Conservation (phyloP, 164 flowering plant species). For the Warburgia ugandensis region DNA sequence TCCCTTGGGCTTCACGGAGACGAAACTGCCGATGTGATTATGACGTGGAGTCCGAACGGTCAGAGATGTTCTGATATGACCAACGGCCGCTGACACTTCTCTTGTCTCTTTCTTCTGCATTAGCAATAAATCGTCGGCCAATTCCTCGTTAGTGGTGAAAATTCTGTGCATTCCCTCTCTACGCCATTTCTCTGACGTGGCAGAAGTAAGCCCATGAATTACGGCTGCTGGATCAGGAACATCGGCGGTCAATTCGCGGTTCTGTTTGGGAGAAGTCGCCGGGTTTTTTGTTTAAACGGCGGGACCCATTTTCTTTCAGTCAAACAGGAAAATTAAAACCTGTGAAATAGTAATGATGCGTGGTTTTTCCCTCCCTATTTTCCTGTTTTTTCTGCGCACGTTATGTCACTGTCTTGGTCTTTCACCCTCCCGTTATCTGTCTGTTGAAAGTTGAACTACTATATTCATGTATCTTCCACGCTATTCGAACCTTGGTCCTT, state of each 20-base stretch:
- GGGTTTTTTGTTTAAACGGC: neutral
- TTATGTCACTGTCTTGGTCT: neutral
- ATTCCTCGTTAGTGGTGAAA: neutral
- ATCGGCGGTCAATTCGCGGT: slow-evolving; percentile 7
- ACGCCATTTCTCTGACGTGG: neutral
- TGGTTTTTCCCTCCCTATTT: neutral
- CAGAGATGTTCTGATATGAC: too few species aligned
- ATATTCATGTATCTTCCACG: neutral
- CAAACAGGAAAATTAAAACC: slow-evolving; percentile 3
- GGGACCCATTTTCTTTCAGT: neutral
- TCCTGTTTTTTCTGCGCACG: neutral
- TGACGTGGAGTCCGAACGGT: slow-evolving; percentile 7
- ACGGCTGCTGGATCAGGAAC: neutral
- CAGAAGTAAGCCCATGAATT: slow-evolving; percentile 3
- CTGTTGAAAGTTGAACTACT: too few species aligned
- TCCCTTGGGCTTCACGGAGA: slow-evolving; percentile 10
- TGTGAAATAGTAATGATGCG: too few species aligned
- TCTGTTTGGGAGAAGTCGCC: slow-evolving; percentile 2
- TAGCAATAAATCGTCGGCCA: too few species aligned
- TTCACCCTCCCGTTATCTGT: too few species aligned
- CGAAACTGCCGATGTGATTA: neutral
- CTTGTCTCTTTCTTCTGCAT: neutral
- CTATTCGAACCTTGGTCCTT: neutral
- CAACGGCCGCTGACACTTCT: neutral
- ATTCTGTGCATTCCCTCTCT: neutral